Evolutionary conservation across 345 rosid genomes (phyloP).

Genomic region (Passiflora organensis): DNA sequence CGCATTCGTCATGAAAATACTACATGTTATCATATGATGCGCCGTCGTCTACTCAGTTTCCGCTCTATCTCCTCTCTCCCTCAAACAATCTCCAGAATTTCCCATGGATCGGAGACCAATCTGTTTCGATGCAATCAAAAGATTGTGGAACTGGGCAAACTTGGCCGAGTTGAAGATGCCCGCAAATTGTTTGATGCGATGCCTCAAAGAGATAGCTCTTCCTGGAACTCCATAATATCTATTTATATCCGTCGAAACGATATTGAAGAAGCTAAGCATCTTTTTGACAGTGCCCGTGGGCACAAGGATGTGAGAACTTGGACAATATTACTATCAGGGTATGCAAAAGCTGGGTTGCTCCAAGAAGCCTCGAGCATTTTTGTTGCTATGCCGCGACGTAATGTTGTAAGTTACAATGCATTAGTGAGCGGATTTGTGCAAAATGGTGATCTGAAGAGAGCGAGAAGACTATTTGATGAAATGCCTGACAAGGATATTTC

Average conservation of each 20-base stretch:
- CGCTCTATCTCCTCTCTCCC: slow-evolving; percentile 10
- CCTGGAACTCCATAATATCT: slow-evolving; percentile 16
- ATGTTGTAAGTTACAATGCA: slow-evolving; percentile 28
- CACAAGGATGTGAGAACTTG: slow-evolving; percentile 15
- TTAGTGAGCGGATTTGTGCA: slow-evolving; percentile 16
- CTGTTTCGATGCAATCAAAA: slow-evolving; percentile 13
- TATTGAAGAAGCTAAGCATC: slow-evolving; percentile 6
- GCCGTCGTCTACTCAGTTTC: background rate
- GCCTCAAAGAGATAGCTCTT: slow-evolving; percentile 11
- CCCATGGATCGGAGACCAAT: background rate
- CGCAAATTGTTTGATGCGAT: slow-evolving; percentile 15
- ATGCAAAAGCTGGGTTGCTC: slow-evolving; percentile 16
- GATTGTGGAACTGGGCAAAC: slow-evolving; percentile 4
- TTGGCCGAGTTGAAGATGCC: slow-evolving; percentile 11
- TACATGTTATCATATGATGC: slow-evolving; percentile 2
- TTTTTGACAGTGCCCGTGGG: slow-evolving; percentile 8
- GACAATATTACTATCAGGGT: slow-evolving; percentile 19
- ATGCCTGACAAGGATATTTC: slow-evolving; percentile 26
- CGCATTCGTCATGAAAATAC: slow-evolving; percentile 3
- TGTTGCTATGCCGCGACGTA: slow-evolving; percentile 22
- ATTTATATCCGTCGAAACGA: slow-evolving; percentile 4
- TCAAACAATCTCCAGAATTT: background rate
- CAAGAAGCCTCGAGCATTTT: slow-evolving; percentile 14
- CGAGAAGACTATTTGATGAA: slow-evolving; percentile 18
- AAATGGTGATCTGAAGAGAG: slow-evolving; percentile 24